Evolutionary conservation across 352 stramenopile genomes (phyloP), one percentile per base, ranked within the genome.

Genomic region (Phytophthora parvispora): DNA sequence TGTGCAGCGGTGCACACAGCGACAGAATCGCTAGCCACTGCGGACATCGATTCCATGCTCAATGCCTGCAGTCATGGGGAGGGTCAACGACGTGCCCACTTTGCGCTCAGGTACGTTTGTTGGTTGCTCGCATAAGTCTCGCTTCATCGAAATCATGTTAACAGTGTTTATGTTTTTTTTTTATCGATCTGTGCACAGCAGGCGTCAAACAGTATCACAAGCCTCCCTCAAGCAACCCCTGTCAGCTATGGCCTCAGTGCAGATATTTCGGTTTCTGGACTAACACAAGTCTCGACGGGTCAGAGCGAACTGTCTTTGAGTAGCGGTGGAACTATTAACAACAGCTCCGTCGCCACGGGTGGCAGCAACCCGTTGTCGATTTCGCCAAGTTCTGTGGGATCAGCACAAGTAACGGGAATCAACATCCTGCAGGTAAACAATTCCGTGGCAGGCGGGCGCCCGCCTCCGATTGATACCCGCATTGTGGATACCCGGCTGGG

Each of bases 21-120:
- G 86, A 92, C 60, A 77, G 79, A 25, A 75, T 89, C 49, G 83
- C 81, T 5, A 75, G 68, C 22, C 60, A 75, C 58, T 94, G 86
- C 40, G 86, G 86, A n/a, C 86, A 94, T 65, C 80, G 78, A 27
- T 94, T 94, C 64, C 86, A 94, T 55, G 72, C 68, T 38, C 64
- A 74, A 24, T 92, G 84, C 62, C 62, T 94, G 45, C 82, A 92
- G 24, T 77, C 86, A 43, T 93, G 86, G 86, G 86, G 84, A 50
- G 86, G 83, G 5, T 86, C 78, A 40, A 77, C 76, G 25, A 71
- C 70, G 32, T 90, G 81, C 27, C 75, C 81, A 61, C 62, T 88
- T 42, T 90, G 81, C 49, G 60, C 57, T 43, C 76, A 82, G 73
- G 81, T 90, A 76, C 47, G 67, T 34, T 49, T 59, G 12, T 31